Evolutionary conservation across 306 rosid species (phyloP).

Genomic region (Cicer pinnatifidum): DNA sequence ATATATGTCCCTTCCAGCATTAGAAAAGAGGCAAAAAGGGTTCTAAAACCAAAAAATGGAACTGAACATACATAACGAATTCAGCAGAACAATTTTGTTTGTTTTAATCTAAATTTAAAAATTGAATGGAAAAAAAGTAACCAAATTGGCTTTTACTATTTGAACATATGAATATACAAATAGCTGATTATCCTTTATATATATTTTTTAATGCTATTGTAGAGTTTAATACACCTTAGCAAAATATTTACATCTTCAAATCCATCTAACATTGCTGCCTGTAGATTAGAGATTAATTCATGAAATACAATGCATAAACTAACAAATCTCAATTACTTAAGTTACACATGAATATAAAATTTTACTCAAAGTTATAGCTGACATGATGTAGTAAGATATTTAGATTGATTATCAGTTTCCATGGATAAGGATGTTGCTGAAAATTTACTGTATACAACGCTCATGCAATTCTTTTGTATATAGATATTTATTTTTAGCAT

Average conservation of each 20-base stretch:
- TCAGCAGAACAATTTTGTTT: conserved; percentile 8
- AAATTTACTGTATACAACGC: neutral
- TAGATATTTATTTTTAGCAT: conserved; percentile 13
- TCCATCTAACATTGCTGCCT: conserved; percentile 4
- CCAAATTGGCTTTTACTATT: conserved; percentile 3
- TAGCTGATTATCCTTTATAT: neutral
- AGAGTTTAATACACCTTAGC: neutral
- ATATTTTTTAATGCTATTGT: neutral
- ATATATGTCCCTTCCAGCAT: conserved; percentile 20
- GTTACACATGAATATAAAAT: no score
- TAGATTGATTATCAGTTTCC: neutral
- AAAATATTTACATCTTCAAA: conserved; percentile 23
- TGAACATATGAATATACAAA: neutral
- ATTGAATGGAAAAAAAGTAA: neutral
- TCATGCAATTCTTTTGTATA: conserved; percentile 22
- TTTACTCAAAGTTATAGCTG: no score
- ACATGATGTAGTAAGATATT: neutral
- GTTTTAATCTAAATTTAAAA: conserved; percentile 1
- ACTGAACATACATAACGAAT: conserved; percentile 9
- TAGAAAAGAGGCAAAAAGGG: conserved; percentile 2
- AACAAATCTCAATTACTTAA: neutral
- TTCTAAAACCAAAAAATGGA: conserved; percentile 22
- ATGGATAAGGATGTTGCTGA: conserved; percentile 5
- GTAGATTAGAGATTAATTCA: conserved; percentile 12
- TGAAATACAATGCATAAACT: conserved; percentile 30